phyloP scores from a whole-genome alignment of 495 filamentous ascomycete species.

The Darksidea phi region DNA sequence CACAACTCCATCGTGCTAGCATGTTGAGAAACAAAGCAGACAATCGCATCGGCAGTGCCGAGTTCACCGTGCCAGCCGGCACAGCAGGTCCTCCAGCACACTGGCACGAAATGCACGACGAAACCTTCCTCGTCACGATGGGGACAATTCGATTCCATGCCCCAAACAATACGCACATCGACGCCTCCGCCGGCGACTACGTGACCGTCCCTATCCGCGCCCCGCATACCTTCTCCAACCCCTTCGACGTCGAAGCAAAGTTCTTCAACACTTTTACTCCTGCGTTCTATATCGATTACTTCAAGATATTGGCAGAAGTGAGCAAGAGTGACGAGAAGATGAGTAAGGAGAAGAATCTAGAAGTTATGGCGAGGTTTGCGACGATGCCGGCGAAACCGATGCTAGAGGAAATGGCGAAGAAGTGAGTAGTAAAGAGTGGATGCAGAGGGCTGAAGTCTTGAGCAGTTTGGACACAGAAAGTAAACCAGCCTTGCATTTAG shows the following conservation, averaged over 20 bases:
- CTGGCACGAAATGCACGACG: conserved; percentile 57
- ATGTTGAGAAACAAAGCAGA: conserved; percentile 31
- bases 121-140: conserved; percentile 55
- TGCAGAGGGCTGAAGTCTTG: too few species aligned
- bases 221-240: conserved; percentile 56
- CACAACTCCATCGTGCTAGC: background rate
- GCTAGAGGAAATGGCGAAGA: conserved; percentile 30
- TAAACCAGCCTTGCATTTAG: too few species aligned
- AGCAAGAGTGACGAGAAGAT: conserved; percentile 40
- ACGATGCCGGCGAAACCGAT: conserved; percentile 44
- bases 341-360: conserved; percentile 44
- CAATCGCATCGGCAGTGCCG: conserved; percentile 51
- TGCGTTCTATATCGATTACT: conserved; percentile 53
- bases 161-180: conserved; percentile 46
- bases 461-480: too few species aligned
- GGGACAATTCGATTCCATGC: conserved; percentile 49
- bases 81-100: conserved; percentile 49
- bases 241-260: conserved; percentile 52
- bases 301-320: conserved; percentile 48
- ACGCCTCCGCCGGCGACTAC: conserved; percentile 52
- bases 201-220: conserved; percentile 53
- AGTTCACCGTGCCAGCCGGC: conserved; percentile 49
- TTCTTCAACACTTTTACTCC: conserved; percentile 59
- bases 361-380: conserved; percentile 49
- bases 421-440: too few species aligned